Base-by-base conservation (phyloP, 768 basidiomycete genomes). In the Russula vinacea region DNA sequence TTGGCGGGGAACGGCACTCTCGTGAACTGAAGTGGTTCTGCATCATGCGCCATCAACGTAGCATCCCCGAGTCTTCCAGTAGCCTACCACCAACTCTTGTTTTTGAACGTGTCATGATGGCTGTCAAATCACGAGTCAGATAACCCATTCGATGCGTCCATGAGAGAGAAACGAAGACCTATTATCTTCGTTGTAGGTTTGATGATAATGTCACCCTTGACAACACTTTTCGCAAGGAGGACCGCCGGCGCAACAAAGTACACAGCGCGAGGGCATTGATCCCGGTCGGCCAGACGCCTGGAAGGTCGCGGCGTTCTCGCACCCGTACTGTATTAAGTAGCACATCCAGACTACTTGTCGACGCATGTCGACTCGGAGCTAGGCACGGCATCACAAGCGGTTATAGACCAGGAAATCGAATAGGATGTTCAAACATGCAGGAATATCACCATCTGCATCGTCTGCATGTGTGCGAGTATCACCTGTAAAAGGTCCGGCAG, bases 101-200 rank as follows among this genome's bases (percentile, higher is more conserved):
- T 70, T 85, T 82, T 39, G 96, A 96, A 66, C 97, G 85, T 54
- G 97, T 98, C 91, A 98, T 93, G 75, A 98, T 98, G 70, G 93
- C 94, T 96, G 22, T 14, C 24, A 3, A 14, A 24, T 13, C 9
- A 1, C 26, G 24, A 50, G 26, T 56, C 45, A 62, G 53, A 47
- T 40, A 19, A 16, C 24, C 29, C 35, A 22, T 44, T 29, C 17
- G 29, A 40, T 44, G 22, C 51, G 26, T 39, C 57, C 40, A 47
- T 60, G 59, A 32, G 24, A 24, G 29, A 17, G 8, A 17, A 14
- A n/a, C n/a, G 0, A 16, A 35, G 1, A 75, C 89, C 79, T 74
- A 94, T 93, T 88, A 74, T 95, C 68, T 84, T 83, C 33, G 90
- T 92, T 69, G 87, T 86, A 2, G 86, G 84, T 62, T 84, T 88